phyloP scores from a whole-genome alignment of 768 basidiomycete genomes.

The Kwoniella heveanensis region DNA sequence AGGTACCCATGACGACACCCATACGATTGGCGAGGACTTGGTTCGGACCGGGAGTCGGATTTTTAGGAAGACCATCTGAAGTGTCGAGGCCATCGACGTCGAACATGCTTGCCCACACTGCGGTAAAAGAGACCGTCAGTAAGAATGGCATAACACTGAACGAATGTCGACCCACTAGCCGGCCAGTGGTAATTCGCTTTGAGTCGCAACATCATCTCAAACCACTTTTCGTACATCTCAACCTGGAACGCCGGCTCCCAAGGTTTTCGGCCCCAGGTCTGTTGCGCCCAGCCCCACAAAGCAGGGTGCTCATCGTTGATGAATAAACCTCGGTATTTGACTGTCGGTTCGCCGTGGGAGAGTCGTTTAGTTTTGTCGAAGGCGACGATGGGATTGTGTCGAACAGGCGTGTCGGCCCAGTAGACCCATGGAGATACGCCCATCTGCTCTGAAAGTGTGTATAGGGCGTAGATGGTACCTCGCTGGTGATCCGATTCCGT shows the following conservation, averaged over 20 bases:
- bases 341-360: slow-evolving; percentile 66
- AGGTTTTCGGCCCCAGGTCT: slow-evolving; percentile 68
- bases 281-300: slow-evolving; percentile 70
- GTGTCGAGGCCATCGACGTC: slow-evolving; percentile 31
- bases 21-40: slow-evolving; percentile 67
- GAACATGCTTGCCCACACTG: slow-evolving; percentile 40
- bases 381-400: slow-evolving; percentile 59
- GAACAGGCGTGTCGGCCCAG: slow-evolving; percentile 74
- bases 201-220: slow-evolving; percentile 68
- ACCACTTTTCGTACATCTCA: slow-evolving; percentile 58
- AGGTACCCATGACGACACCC: slow-evolving; percentile 73
- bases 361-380: slow-evolving; percentile 56
- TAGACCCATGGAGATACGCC: slow-evolving; percentile 61
- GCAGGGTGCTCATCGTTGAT: slow-evolving; percentile 78
- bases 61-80: slow-evolving; percentile 59
- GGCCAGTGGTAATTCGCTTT: slow-evolving; percentile 76
- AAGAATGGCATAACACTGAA: not conserved
- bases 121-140: not conserved
- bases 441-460: slow-evolving; percentile 72
- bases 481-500: slow-evolving; percentile 58
- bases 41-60: slow-evolving; percentile 65
- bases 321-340: slow-evolving; percentile 72
- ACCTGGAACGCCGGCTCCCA: slow-evolving; percentile 64
- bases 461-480: slow-evolving; percentile 68
- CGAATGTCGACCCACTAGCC: slow-evolving; percentile 45